These are phyloP conservation scores for Laetiporus sulphureus DNA, from an alignment of 1,284 basidiomycete species.

Conservation along the genomic window DNA sequence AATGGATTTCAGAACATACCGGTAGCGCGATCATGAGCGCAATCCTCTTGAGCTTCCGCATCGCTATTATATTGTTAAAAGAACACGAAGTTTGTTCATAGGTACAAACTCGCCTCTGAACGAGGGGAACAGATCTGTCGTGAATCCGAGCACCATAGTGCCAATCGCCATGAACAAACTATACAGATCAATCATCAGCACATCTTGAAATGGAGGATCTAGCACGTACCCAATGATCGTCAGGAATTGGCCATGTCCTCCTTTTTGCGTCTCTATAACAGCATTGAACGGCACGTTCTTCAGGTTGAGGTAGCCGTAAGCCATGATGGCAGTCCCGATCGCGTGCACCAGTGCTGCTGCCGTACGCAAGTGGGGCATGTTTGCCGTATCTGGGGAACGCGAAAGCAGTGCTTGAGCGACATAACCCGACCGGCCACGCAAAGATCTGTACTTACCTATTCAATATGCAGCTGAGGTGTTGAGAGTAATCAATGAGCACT, in stretches of 20 bases:
- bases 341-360: conserved; percentile 32
- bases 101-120: conserved; percentile 30
- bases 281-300: conserved; percentile 28
- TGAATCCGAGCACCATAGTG: conserved; percentile 44
- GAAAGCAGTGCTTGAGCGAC: too few relatives aligned
- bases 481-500: too few relatives aligned
- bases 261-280: conserved; percentile 41
- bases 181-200: too few relatives aligned
- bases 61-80: conserved; percentile 27
- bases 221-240: conserved; percentile 67
- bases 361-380: conserved; percentile 3
- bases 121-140: conserved; percentile 44
- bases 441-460: too few relatives aligned
- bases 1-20: conserved; percentile 26
- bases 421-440: too few relatives aligned
- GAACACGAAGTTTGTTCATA: too few relatives aligned
- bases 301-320: conserved; percentile 40
- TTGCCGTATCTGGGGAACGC: too few relatives aligned
- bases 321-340: conserved; percentile 36
- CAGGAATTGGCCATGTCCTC: conserved; percentile 65
- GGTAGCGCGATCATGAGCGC: conserved; percentile 59
- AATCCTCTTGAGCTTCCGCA: conserved; percentile 43
- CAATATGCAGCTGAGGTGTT: too few relatives aligned
- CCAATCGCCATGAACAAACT: conserved; percentile 46
- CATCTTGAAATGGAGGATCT: background rate